A percentile compares a stretch with the other conserved stretches of the same genome.
These are phyloP conservation scores for Corymbia maculata DNA, from an alignment of 345 rosid species.

Conservation along the genomic window DNA sequence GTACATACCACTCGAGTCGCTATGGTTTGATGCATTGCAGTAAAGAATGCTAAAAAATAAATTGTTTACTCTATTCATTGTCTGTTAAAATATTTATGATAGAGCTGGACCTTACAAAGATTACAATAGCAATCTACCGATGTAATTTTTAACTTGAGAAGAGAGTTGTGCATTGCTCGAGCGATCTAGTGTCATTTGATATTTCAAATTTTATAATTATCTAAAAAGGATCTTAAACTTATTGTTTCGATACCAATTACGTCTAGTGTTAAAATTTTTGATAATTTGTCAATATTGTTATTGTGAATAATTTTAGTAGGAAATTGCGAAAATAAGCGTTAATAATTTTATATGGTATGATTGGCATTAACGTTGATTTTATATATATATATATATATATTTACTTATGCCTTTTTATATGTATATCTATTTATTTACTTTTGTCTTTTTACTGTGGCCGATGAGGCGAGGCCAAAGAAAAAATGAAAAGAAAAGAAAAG, in stretches of 20 bases:
- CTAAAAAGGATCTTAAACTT: accelerated
- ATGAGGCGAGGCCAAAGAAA: background rate
- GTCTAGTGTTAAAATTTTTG: too few species aligned
- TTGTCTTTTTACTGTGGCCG: background rate
- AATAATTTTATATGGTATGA: accelerated
- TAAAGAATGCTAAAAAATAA: background rate
- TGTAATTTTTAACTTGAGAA: background rate
- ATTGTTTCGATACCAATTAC: accelerated
- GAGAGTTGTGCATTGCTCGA: background rate
- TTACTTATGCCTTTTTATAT: too few species aligned
- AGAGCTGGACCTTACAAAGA: background rate
- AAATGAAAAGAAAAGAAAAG: background rate
- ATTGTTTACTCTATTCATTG: background rate
- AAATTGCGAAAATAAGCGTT: accelerated
- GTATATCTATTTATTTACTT: too few species aligned
- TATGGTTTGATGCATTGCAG: background rate
- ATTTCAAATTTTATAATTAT: background rate
- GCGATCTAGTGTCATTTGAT: background rate
- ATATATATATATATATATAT: background rate
- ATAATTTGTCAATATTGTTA: background rate
- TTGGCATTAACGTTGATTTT: accelerated
- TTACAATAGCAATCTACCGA: background rate
- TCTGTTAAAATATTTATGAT: too few species aligned
- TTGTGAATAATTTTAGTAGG: accelerated
- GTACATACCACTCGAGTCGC: background rate